These are phyloP conservation scores for Stereocaulon alpinum DNA, from an alignment of 495 filamentous ascomycete species.

Conservation along the genomic window DNA sequence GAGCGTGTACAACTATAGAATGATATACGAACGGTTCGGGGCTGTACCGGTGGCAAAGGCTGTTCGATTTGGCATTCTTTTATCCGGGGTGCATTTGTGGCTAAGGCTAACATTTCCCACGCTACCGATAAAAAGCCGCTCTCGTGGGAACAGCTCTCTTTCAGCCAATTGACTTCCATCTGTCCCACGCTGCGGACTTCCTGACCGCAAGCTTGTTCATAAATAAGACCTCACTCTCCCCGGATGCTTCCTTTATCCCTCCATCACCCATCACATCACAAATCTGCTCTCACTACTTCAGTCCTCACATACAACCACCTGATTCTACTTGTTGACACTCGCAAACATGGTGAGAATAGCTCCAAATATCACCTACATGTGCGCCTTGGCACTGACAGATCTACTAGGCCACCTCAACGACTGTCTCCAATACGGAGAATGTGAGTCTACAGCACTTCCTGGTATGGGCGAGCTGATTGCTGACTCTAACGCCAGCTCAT, in stretches of 20 bases:
- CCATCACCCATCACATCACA: neutral
- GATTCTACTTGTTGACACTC: neutral
- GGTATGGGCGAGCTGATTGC: neutral
- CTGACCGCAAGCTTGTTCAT: neutral
- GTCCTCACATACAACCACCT: neutral
- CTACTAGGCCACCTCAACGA: slow-evolving; percentile 42
- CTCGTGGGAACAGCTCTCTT: slow-evolving; percentile 3
- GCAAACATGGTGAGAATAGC: slow-evolving; percentile 21
- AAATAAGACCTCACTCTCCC: slow-evolving; percentile 11
- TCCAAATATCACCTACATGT: neutral
- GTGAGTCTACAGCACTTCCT: slow-evolving; percentile 36
- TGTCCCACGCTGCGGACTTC: neutral
- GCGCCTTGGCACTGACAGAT: neutral
- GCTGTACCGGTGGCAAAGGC: neutral
- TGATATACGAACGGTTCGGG: neutral
- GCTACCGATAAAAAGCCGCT: slow-evolving; percentile 6
- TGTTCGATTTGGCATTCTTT: slow-evolving; percentile 1
- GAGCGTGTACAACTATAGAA: neutral
- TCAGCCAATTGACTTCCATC: slow-evolving; percentile 7
- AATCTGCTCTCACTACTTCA: neutral
- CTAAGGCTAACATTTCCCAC: neutral
- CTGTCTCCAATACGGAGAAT: slow-evolving; percentile 61
- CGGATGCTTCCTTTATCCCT: neutral
- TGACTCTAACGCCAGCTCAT: slow-evolving; percentile 48
- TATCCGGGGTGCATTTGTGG: slow-evolving; percentile 9